Conservation (phyloP, 768 basidiomycete species). For the Collybia nuda region DNA sequence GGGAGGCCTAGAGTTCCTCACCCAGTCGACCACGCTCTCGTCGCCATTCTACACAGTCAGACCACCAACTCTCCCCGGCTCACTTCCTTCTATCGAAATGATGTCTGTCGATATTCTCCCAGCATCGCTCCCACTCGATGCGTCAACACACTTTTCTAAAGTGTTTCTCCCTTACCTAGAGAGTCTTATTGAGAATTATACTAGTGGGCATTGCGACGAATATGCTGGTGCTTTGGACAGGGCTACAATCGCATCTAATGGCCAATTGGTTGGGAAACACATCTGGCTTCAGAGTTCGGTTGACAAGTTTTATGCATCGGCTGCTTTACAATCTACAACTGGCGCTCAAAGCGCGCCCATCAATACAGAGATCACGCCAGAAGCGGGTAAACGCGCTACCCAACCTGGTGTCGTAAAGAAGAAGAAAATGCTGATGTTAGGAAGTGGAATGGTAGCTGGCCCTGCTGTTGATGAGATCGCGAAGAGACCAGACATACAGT, state of each 20-base stretch:
- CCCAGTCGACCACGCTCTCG: slow-evolving; percentile 74
- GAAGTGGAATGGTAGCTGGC: slow-evolving; percentile 94
- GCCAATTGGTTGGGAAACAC: slow-evolving; percentile 52
- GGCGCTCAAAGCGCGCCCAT: neutral
- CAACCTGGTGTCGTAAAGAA: slow-evolving; percentile 27
- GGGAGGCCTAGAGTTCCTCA: slow-evolving; percentile 87
- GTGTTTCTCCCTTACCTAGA: slow-evolving; percentile 69
- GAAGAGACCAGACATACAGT: slow-evolving; percentile 56
- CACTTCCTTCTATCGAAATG: slow-evolving; percentile 65
- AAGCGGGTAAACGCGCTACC: neutral
- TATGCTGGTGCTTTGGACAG: slow-evolving; percentile 49
- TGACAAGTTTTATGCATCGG: slow-evolving; percentile 34
- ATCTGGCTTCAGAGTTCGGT: slow-evolving; percentile 59
- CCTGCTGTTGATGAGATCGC: slow-evolving; percentile 81
- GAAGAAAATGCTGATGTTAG: slow-evolving; percentile 78
- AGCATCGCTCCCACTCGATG: slow-evolving; percentile 78
- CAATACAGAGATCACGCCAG: neutral
- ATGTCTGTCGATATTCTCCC: slow-evolving; percentile 94
- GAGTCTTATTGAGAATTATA: slow-evolving; percentile 46
- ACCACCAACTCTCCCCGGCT: slow-evolving; percentile 36
- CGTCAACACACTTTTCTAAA: slow-evolving; percentile 73
- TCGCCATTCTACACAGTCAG: slow-evolving; percentile 65
- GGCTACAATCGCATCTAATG: slow-evolving; percentile 70
- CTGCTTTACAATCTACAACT: neutral
- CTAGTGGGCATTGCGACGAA: slow-evolving; percentile 19